These are phyloP conservation scores for Tetracladium setigerum DNA, from an alignment of 495 filamentous ascomycete genomes.

Conservation along the genomic window DNA sequence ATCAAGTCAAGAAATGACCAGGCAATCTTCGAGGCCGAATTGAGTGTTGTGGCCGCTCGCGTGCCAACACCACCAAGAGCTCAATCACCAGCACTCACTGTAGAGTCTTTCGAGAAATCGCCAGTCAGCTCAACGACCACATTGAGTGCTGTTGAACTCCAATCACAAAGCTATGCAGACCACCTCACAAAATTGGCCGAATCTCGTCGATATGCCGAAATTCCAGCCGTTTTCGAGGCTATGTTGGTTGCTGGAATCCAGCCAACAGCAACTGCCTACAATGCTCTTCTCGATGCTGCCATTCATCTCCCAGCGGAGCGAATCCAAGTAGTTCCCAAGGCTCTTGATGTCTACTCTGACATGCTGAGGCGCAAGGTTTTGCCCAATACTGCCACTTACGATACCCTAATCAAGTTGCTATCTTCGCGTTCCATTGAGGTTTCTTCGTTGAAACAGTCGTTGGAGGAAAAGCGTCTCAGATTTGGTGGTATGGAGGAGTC, in stretches of 20 bases:
- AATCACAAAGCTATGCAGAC: slow-evolving; percentile 62
- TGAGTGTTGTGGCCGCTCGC: slow-evolving; percentile 19
- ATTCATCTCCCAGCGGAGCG: slow-evolving; percentile 64
- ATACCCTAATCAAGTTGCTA: slow-evolving; percentile 74
- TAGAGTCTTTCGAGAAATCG: slow-evolving; percentile 23
- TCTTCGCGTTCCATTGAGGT: slow-evolving; percentile 71
- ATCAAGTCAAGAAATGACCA: slow-evolving; percentile 28
- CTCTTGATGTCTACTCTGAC: slow-evolving; percentile 89
- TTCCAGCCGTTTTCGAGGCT: slow-evolving; percentile 81
- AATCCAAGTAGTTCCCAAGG: slow-evolving; percentile 77
- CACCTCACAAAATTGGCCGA: slow-evolving; percentile 66
- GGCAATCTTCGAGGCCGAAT: slow-evolving; percentile 21
- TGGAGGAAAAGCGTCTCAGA: slow-evolving; percentile 69
- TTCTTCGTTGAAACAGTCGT: slow-evolving; percentile 52
- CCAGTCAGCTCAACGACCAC: slow-evolving; percentile 33
- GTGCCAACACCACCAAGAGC: slow-evolving; percentile 21
- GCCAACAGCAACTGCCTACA: slow-evolving; percentile 80
- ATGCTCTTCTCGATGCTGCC: slow-evolving; percentile 77
- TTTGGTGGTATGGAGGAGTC: slow-evolving; percentile 82
- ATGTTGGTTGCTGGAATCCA: slow-evolving; percentile 71
- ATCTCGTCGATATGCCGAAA: slow-evolving; percentile 65
- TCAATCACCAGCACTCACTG: slow-evolving; percentile 14
- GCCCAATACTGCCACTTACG: slow-evolving; percentile 79
- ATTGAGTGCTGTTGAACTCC: slow-evolving; percentile 41
- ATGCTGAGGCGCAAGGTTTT: slow-evolving; percentile 82